phyloP scores from a whole-genome alignment of 352 stramenopile species.

The Globisporangium rhizosaccharum region DNA sequence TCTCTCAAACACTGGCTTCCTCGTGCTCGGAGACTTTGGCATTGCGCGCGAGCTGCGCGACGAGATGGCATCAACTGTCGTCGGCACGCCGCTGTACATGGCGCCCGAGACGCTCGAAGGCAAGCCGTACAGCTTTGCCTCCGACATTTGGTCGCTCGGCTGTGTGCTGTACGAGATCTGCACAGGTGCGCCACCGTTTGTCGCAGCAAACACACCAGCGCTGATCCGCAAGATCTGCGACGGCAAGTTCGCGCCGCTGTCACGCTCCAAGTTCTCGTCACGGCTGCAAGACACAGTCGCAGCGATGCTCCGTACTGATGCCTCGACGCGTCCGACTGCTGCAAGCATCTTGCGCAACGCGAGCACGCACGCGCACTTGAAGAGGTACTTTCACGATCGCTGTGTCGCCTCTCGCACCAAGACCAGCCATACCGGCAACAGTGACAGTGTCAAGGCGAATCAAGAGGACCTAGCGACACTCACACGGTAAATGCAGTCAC shows the following conservation, averaged over 20 bases:
- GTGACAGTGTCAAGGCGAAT: too few relatives aligned
- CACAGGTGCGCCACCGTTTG: conserved; percentile 57
- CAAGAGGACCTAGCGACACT: conserved; percentile 20
- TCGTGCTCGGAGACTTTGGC: conserved; percentile 88
- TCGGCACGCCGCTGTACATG: conserved; percentile 91
- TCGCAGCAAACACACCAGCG: conserved; percentile 31
- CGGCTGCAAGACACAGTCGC: conserved; percentile 24
- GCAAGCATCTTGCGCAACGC: conserved; percentile 27
- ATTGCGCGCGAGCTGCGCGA: conserved; percentile 48
- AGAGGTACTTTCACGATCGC: conserved; percentile 28
- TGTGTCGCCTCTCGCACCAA: conserved; percentile 2
- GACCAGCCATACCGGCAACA: neutral
- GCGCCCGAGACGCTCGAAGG: conserved; percentile 80
- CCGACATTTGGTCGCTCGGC: conserved; percentile 87
- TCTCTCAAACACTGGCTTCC: conserved; percentile 40
- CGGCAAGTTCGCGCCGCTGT: conserved; percentile 30
- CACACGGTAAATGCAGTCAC: conserved; percentile 17
- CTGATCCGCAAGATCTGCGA: conserved; percentile 58
- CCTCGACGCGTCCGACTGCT: conserved; percentile 25
- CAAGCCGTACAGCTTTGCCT: conserved; percentile 70
- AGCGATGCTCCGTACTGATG: conserved; percentile 34
- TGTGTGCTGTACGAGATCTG: conserved; percentile 85
- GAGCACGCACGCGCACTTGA: conserved; percentile 23
- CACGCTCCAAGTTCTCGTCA: conserved; percentile 22
- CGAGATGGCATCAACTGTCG: conserved; percentile 60